Base-by-base conservation (phyloP, 2,329 filamentous ascomycete genomes). In the Microsporum ferrugineum region DNA sequence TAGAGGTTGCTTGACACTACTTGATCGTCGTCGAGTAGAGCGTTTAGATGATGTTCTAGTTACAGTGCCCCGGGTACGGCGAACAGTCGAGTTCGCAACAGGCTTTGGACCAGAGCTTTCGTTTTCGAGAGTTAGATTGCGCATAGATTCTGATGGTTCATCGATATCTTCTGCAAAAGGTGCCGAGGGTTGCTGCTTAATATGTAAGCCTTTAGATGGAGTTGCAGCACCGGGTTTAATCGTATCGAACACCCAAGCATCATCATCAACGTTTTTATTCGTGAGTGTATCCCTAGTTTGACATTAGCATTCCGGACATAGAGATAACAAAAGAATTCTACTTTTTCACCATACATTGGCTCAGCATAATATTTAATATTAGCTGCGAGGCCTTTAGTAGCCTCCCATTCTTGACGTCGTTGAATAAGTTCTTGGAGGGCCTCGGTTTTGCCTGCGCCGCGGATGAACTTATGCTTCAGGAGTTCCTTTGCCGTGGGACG, bases 161-260 rank as follows among this genome's bases (percentile, higher is more conserved):
- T 71, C 71, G 4, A 72, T 63, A 60, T 71, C 66, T 61, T 73
- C 70, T 45, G 72, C 63, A 3, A 66, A 59, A 6, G 67, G 75
- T 0, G 77, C 74, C 43, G 66, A 73, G 38, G 77, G 69, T 65
- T 79, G 82, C 62, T 77, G 73, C 61, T 76, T 75, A 67, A 76
- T 80, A 64, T 62, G 69, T 29, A 63, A 84, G 67, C 82, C 78
- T 62, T 77, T 82, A 2, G 83, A 79, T 2, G 78, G 80, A 36
- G 86, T 78, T 63, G 78, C 74, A 0, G 88, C 89, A 5, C 79
- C 74, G 8, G 83, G 82, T 73, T 89, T 94, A 70, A 97, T 85
- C 0, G 92, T 97, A 70, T 96, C 92, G 71, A 97, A 97, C 1
- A 95, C 87, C 92, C 92, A 97, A 65, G 89, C 91, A 65, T 96